Base-by-base conservation (phyloP, 768 basidiomycete genomes). In the Favolaschia claudopus region DNA sequence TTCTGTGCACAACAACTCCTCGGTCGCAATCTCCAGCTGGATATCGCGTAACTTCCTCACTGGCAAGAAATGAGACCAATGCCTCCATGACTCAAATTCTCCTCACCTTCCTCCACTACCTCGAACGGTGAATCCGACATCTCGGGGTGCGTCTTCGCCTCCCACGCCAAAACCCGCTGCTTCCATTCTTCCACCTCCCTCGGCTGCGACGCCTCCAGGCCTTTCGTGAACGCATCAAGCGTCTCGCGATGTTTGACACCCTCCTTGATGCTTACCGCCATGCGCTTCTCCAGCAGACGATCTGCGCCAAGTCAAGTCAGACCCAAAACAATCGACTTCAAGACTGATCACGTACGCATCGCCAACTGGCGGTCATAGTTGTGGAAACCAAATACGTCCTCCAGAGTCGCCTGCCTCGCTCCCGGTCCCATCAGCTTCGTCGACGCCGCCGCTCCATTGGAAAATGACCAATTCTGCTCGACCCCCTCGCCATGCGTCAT, bases 391-490 rank as follows among this genome's bases (percentile, higher is more conserved):
- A 22, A 24, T 0, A 55, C 8, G 8, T 54, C 52, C 15, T 54
- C 42, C 19, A 54, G 32, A 8, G 52, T 44, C 22, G 52, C 52
- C 2, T 43, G 40, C 0, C 52, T 29, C 8, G 52, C 33, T 3
- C 53, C 53, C 37, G 27, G 38, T 9, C 38, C 38, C 38, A 39
- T 39, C 38, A 39, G 10, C 17, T 22, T 39, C 10, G 38, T 39
- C 5, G 38, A 39, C 12, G 12, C 38, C 5, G 38, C 38, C 5
- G 38, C 38, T 3, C 38, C 38, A n/a, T 55, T 55, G 0, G 55
- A 57, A 15, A 50, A 49, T 5, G 48, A 1, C 55, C 55, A 57
- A 19, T 57, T 57, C 20, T 57, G 55, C 14, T 57, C 55, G 0
- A 57, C 31, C 0, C 22, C 29, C 19, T 57, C 40, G n/a, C 45